Evolutionary conservation across 2,329 filamentous ascomycete species (phyloP).

Genomic region (Aspergillus sojae): DNA sequence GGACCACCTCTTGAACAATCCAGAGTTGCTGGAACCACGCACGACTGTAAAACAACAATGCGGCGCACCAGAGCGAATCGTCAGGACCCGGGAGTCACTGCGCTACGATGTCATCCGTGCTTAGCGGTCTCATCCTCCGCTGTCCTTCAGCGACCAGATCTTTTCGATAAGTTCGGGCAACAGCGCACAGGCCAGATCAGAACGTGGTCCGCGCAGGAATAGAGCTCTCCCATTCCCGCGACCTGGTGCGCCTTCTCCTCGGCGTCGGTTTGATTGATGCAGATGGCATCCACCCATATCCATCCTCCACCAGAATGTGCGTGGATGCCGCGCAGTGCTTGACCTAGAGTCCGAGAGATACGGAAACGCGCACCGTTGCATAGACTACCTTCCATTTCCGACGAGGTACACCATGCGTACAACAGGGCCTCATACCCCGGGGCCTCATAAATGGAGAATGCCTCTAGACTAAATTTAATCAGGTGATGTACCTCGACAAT

Average conservation of each 20-base stretch:
- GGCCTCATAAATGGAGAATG: not conserved
- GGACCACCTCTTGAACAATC: not conserved
- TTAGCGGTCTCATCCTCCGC: not conserved
- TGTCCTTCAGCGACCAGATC: not conserved
- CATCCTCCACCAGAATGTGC: not conserved
- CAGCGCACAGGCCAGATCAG: not conserved
- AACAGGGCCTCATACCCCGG: not conserved
- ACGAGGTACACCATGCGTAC: not conserved
- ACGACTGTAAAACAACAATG: not conserved
- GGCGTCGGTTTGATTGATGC: not conserved
- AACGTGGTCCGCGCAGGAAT: not conserved
- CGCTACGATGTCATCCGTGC: not conserved
- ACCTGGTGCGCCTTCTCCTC: not conserved
- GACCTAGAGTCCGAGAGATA: not conserved
- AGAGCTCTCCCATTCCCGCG: not conserved
- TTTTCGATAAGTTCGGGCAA: not conserved
- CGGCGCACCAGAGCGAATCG: not conserved
- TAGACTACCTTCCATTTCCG: not conserved
- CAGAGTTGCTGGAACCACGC: constrained; percentile 2
- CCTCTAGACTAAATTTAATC: not conserved
- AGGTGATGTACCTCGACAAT: not conserved
- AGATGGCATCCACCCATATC: not conserved
- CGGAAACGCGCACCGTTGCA: not conserved
- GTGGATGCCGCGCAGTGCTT: not conserved
- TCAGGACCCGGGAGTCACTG: not conserved